These are phyloP conservation scores for Didymellaceae sp. DNA, from an alignment of 2,329 filamentous ascomycete species.

Conservation along the genomic window DNA sequence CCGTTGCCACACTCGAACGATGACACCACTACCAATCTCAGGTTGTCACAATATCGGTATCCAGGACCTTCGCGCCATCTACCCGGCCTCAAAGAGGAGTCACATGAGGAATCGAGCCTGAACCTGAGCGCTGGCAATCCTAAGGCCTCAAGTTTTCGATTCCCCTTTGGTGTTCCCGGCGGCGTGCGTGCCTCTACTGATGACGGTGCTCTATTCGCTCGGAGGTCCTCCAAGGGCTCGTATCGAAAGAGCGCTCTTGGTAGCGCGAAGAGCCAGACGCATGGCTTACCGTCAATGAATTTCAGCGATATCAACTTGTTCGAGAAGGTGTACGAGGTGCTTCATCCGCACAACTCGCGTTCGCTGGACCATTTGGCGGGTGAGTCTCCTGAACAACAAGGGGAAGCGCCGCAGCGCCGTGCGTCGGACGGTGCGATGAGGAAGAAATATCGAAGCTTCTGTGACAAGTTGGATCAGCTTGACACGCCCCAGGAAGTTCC, in stretches of 20 bases:
- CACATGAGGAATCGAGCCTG: conserved; percentile 55
- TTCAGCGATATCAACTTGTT: conserved; percentile 57
- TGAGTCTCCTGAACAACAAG: conserved; percentile 39
- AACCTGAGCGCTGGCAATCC: conserved; percentile 46
- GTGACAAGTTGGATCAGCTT: conserved; percentile 52
- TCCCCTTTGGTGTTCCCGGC: conserved; percentile 26
- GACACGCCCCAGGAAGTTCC: conserved; percentile 20
- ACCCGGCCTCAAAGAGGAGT: conserved; percentile 57
- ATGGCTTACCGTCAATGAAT: conserved; percentile 55
- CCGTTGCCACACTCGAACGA: conserved; percentile 28
- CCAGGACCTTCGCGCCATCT: conserved; percentile 43
- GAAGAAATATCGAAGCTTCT: conserved; percentile 56
- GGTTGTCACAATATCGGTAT: conserved; percentile 42
- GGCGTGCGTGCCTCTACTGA: conserved; percentile 32
- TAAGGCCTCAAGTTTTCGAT: conserved; percentile 37
- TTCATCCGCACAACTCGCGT: conserved; percentile 48
- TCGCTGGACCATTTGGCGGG: conserved; percentile 45
- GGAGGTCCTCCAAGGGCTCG: conserved; percentile 31
- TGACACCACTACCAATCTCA: conserved; percentile 43
- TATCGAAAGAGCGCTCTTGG: conserved; percentile 28
- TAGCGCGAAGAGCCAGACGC: conserved; percentile 34
- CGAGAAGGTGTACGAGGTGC: conserved; percentile 53
- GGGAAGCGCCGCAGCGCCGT: conserved; percentile 46
- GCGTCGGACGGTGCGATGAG: conserved; percentile 46
- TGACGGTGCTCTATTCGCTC: conserved; percentile 25